A percentile compares a stretch with the other conserved stretches of the same genome.
Evolutionary conservation across 768 basidiomycete species (phyloP).

Genomic region (Suillus placidus): DNA sequence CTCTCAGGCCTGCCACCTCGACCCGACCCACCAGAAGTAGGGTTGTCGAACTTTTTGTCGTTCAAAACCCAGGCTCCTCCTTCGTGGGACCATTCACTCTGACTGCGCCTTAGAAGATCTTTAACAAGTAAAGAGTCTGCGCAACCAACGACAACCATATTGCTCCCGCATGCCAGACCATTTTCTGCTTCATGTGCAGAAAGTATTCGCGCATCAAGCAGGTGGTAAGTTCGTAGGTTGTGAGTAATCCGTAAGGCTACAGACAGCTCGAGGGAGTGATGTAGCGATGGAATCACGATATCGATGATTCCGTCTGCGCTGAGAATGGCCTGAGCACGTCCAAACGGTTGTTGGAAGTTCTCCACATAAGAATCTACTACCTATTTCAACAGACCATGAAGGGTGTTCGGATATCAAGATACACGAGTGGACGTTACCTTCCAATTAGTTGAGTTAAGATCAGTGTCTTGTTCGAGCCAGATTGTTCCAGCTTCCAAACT

Average conservation of each 20-base stretch:
- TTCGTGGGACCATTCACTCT: slow-evolving; percentile 23
- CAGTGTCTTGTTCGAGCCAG: slow-evolving; percentile 16
- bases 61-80: slow-evolving; percentile 22
- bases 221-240: slow-evolving; percentile 66
- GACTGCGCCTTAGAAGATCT: slow-evolving; percentile 31
- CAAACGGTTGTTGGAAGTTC: slow-evolving; percentile 32
- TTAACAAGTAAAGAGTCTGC: slow-evolving; percentile 37
- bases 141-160: slow-evolving; percentile 61
- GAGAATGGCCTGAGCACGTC: slow-evolving; percentile 70
- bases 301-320: slow-evolving; percentile 52
- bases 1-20: background rate
- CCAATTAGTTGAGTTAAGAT: slow-evolving; percentile 2
- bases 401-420: background rate
- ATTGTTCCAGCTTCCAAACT: background rate
- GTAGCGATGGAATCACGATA: slow-evolving; percentile 53
- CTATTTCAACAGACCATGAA: background rate
- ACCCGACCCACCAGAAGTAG: slow-evolving; percentile 24
- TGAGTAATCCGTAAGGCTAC: slow-evolving; percentile 70
- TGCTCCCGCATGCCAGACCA: slow-evolving; percentile 41
- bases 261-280: slow-evolving; percentile 42
- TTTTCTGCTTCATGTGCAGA: slow-evolving; percentile 38
- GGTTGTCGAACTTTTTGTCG: slow-evolving; percentile 19
- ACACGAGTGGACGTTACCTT: background rate
- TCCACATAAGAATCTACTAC: background rate
- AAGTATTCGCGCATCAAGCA: slow-evolving; percentile 67